Evolutionary conservation across 768 basidiomycete species (phyloP).

Genomic region (Pleurotus tuber-regium): DNA sequence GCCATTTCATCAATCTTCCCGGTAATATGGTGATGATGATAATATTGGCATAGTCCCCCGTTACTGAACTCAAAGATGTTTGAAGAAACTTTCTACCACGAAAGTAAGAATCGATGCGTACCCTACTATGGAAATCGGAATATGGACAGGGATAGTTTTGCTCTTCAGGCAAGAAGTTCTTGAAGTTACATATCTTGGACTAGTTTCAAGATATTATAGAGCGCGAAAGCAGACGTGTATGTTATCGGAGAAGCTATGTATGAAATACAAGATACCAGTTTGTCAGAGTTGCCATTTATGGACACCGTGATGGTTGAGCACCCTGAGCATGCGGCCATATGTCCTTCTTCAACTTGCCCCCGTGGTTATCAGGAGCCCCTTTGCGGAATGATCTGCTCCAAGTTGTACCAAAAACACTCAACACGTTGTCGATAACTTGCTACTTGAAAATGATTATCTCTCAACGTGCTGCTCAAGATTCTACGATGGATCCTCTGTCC

Average conservation of each 20-base stretch:
- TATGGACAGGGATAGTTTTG: not conserved
- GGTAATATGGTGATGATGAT: not conserved
- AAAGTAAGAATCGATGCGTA: not conserved
- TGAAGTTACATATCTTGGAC: conserved; percentile 1
- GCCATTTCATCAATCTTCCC: not conserved
- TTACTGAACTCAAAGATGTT: not conserved
- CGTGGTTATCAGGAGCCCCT: not conserved
- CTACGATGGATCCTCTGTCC: not conserved
- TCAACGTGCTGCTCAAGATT: conserved; percentile 4
- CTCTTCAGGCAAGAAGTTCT: conserved; percentile 1
- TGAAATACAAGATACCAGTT: too few species aligned
- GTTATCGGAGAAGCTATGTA: too few species aligned
- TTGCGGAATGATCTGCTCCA: conserved; percentile 2
- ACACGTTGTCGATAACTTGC: conserved; percentile 1
- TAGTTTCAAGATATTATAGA: not conserved
- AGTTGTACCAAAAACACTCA: not conserved
- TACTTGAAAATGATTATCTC: conserved; percentile 1
- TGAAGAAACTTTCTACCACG: too few species aligned
- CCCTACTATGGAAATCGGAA: not conserved
- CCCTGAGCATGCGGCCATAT: not conserved
- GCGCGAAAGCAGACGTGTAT: not conserved
- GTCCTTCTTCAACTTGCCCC: conserved; percentile 2
- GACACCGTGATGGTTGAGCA: not conserved
- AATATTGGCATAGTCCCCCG: not conserved
- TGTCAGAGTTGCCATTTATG: not conserved